Conservation (phyloP, 345 rosid genomes). For the Geranium rotundifolium region DNA sequence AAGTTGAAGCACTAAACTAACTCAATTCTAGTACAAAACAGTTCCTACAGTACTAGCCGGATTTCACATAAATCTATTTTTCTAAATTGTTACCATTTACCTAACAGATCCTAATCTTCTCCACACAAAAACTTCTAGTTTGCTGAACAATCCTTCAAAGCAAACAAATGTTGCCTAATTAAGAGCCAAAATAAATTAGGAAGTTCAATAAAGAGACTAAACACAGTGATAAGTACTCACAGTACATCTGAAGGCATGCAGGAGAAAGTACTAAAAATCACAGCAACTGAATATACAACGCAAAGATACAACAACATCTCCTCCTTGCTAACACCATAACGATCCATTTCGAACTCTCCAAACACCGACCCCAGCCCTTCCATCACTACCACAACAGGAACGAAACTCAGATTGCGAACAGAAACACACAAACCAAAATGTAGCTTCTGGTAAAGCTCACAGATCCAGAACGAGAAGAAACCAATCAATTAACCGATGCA, state of each 20-base stretch:
- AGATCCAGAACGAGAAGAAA: background rate
- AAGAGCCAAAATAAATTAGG: background rate
- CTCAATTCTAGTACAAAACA: no score
- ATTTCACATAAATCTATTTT: no score
- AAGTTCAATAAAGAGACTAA: background rate
- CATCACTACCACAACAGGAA: constrained; percentile 28
- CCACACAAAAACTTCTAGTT: background rate
- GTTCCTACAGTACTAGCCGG: background rate
- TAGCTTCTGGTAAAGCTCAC: background rate
- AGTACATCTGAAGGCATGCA: constrained; percentile 66
- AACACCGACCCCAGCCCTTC: constrained; percentile 71
- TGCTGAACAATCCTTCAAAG: background rate
- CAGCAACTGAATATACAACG: constrained; percentile 47
- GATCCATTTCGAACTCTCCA: constrained; percentile 62
- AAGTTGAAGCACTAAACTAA: no score
- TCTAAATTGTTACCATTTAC: background rate
- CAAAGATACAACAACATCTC: constrained; percentile 39
- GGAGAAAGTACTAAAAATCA: constrained; percentile 44
- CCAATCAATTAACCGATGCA: background rate
- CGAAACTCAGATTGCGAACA: background rate
- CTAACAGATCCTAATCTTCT: background rate
- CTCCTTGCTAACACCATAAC: constrained; percentile 36
- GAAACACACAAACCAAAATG: no score
- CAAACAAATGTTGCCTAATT: background rate
- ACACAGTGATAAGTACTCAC: constrained; percentile 26